A percentile compares a stretch with the other conserved stretches of the same genome.
phyloP scores from a whole-genome alignment of 441 rosid species.

The Gossypium aridum region DNA sequence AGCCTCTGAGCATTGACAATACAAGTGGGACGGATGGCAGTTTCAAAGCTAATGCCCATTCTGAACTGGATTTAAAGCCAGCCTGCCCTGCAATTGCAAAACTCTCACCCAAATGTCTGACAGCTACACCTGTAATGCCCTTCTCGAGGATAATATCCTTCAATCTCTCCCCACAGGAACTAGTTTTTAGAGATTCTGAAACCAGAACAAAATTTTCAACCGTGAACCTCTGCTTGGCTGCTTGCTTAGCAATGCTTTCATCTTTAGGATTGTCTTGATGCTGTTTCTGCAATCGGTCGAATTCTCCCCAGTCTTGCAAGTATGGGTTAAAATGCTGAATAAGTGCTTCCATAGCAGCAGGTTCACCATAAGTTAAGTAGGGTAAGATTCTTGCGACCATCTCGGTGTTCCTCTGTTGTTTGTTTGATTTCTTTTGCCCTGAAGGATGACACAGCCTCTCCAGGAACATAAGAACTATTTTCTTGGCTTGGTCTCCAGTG shows the following conservation, averaged over 20 bases:
- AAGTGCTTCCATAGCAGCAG: slow-evolving; percentile 99
- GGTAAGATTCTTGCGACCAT: slow-evolving; percentile 99
- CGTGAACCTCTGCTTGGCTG: slow-evolving; percentile 72
- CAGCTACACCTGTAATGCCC: slow-evolving; percentile 84
- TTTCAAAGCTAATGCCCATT: slow-evolving; percentile 80
- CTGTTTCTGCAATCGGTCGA: slow-evolving; percentile 73
- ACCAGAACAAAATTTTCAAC: slow-evolving; percentile 97
- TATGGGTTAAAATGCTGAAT: slow-evolving; percentile 87
- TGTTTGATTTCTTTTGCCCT: slow-evolving; percentile 89
- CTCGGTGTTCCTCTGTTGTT: slow-evolving; percentile 98
- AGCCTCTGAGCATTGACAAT: slow-evolving; percentile 92
- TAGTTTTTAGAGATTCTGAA: slow-evolving; percentile 97
- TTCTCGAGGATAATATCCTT: slow-evolving; percentile 94
- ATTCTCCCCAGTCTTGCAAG: slow-evolving; percentile 91
- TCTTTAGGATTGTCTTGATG: slow-evolving; percentile 77
- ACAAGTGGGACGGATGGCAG: slow-evolving; percentile 88
- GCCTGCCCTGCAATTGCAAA: slow-evolving; percentile 79
- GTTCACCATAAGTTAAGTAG: slow-evolving; percentile 98
- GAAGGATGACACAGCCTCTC: slow-evolving; percentile 93
- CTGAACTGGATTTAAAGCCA: slow-evolving; percentile 66
- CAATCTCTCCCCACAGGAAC: slow-evolving; percentile 98
- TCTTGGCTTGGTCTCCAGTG: slow-evolving; percentile 95
- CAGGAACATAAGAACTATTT: slow-evolving; percentile 96
- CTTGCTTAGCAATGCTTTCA: slow-evolving; percentile 66
- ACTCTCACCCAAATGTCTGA: slow-evolving; percentile 67